phyloP scores from a whole-genome alignment of 2,329 filamentous ascomycete genomes.

The Rhynchosporium graminicola region DNA sequence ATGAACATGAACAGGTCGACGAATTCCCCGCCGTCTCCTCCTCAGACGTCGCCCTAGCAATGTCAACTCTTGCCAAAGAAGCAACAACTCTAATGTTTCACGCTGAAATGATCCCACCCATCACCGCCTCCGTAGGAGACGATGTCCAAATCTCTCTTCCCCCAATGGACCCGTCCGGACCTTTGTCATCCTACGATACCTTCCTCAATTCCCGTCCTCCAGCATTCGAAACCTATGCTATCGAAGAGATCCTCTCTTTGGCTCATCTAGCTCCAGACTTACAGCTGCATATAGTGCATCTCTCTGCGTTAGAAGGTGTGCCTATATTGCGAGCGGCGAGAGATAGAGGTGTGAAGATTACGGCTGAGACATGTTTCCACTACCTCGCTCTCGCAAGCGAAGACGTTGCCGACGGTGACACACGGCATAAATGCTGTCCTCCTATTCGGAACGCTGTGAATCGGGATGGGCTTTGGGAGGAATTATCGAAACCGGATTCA shows the following conservation, averaged over 20 bases:
- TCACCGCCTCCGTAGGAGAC: slow-evolving; percentile 76
- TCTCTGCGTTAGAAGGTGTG: slow-evolving; percentile 69
- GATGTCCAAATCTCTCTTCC: slow-evolving; percentile 69
- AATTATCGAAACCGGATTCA: slow-evolving; percentile 69
- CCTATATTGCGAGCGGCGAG: slow-evolving; percentile 65
- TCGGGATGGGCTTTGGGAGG: slow-evolving; percentile 71
- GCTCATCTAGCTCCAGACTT: slow-evolving; percentile 78
- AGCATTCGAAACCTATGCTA: slow-evolving; percentile 86
- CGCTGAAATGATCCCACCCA: slow-evolving; percentile 95
- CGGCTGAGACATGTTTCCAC: slow-evolving; percentile 77
- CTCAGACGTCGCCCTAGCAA: slow-evolving; percentile 74
- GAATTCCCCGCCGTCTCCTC: slow-evolving; percentile 93
- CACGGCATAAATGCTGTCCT: slow-evolving; percentile 73
- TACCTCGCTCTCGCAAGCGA: slow-evolving; percentile 70
- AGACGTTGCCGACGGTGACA: slow-evolving; percentile 66
- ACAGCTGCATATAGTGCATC: slow-evolving; percentile 82
- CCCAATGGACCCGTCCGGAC: slow-evolving; percentile 69
- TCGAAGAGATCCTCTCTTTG: slow-evolving; percentile 81
- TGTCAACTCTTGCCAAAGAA: slow-evolving; percentile 75
- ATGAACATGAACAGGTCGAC: slow-evolving; percentile 65
- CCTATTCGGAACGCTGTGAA: slow-evolving; percentile 67
- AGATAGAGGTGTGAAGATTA: slow-evolving; percentile 64
- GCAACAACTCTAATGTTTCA: slow-evolving; percentile 98
- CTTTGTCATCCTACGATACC: slow-evolving; percentile 77
- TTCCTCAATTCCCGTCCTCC: slow-evolving; percentile 91